Conservation (phyloP, 257 asterid species). For the Penstemon barbatus region DNA sequence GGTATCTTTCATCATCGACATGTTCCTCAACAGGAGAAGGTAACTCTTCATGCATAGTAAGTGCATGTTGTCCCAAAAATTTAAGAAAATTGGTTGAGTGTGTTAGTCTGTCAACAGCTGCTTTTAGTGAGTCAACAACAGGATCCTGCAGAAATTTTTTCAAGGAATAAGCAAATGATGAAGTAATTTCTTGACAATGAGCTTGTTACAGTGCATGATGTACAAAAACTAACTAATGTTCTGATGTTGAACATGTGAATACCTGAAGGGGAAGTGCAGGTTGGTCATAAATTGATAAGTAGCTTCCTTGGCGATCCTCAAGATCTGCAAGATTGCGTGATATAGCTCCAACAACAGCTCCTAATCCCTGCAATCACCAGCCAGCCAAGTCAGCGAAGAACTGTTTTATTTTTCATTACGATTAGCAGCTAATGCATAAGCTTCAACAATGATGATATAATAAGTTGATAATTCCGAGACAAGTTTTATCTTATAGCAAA, state of each 20-base stretch:
- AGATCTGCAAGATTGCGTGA: conserved; percentile 95
- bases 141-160: conserved; percentile 64
- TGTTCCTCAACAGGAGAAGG: conserved; percentile 66
- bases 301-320: conserved; percentile 96
- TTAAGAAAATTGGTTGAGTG: conserved; percentile 90
- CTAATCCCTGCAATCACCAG: conserved; percentile 69
- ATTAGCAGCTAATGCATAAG: background rate
- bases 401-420: background rate
- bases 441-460: too few relatives aligned
- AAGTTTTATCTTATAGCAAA: too few relatives aligned
- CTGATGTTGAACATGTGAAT: background rate
- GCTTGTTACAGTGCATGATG: background rate
- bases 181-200: conserved; percentile 13
- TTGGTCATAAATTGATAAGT: conserved; percentile 90
- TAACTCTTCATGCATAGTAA: conserved; percentile 92
- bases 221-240: conserved; percentile 11
- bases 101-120: conserved; percentile 85
- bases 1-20: conserved; percentile 75
- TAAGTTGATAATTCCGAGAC: too few relatives aligned
- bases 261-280: conserved; percentile 89
- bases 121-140: conserved; percentile 70
- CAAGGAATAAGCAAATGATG: conserved; percentile 25
- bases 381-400: conserved; percentile 15
- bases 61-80: conserved; percentile 96
- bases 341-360: conserved; percentile 99